Conservation (phyloP, 805 yeast species). For the Sungouiozyma ichnusensis region DNA sequence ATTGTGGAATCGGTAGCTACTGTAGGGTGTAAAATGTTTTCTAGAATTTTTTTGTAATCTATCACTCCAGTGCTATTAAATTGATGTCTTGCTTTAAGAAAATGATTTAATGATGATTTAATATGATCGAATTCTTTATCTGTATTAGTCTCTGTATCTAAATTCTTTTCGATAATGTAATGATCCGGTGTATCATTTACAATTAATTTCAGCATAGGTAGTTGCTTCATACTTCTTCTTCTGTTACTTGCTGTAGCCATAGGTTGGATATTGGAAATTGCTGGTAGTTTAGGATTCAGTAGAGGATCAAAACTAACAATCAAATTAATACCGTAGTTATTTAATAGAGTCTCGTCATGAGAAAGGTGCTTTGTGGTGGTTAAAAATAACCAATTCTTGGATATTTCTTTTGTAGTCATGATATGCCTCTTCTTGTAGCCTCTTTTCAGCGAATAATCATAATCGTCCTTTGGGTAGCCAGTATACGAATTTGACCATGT, state of each 20-base stretch:
- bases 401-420: constrained; percentile 5
- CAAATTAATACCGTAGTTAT: constrained; percentile 31
- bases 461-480: constrained; percentile 20
- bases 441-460: constrained; percentile 16
- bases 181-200: constrained; percentile 39
- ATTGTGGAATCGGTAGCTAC: neutral
- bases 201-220: constrained; percentile 39
- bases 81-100: constrained; percentile 10
- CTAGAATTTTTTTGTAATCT: neutral
- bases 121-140: constrained; percentile 15
- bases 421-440: constrained; percentile 5
- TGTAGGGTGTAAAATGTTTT: neutral
- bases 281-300: constrained; percentile 26
- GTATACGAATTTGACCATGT: constrained; percentile 4
- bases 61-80: neutral
- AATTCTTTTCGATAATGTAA: constrained; percentile 16
- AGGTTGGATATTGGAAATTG: constrained; percentile 5
- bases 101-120: constrained; percentile 23
- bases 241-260: constrained; percentile 7
- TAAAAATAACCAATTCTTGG: constrained; percentile 31
- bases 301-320: constrained; percentile 41
- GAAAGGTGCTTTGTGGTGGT: constrained; percentile 38
- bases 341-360: constrained; percentile 23
- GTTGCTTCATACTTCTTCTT: constrained; percentile 7
- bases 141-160: constrained; percentile 7